Evolutionary conservation across 257 asterid genomes (phyloP).

Genomic region (Solanum infundibuliforme): DNA sequence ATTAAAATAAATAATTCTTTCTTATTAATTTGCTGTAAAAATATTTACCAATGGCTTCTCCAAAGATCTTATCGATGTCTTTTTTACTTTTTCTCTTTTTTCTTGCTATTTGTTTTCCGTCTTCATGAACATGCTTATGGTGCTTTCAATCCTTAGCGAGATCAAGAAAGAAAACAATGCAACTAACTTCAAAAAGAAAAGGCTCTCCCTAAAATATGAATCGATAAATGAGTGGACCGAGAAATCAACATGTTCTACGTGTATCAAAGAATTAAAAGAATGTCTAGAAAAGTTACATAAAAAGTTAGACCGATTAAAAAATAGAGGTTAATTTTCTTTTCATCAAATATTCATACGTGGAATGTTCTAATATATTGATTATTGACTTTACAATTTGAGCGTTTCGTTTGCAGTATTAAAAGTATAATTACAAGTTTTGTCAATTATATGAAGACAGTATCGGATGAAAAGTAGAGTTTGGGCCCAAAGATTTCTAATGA

Average conservation of each 20-base stretch:
- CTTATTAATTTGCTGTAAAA: neutral
- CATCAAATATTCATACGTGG: neutral
- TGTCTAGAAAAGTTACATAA: neutral
- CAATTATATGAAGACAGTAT: neutral
- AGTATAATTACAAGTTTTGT: neutral
- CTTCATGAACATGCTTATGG: neutral
- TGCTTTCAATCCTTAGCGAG: too few relatives aligned
- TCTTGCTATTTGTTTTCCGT: neutral
- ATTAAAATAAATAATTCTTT: too few relatives aligned
- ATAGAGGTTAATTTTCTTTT: too few relatives aligned
- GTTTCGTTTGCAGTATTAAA: neutral
- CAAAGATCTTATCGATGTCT: neutral
- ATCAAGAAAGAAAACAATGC: too few relatives aligned
- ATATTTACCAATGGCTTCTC: neutral
- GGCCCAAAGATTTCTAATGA: neutral
- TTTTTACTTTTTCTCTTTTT: too few relatives aligned
- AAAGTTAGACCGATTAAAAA: neutral
- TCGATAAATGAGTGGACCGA: neutral
- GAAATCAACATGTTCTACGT: too few relatives aligned
- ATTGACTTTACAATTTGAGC: neutral
- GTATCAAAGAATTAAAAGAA: too few relatives aligned
- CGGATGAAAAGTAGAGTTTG: neutral
- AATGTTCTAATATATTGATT: neutral
- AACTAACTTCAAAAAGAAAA: neutral
- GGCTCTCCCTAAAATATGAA: neutral